Conservation (phyloP, 305 asterid genomes). For the Solanum aculeatissimum region DNA sequence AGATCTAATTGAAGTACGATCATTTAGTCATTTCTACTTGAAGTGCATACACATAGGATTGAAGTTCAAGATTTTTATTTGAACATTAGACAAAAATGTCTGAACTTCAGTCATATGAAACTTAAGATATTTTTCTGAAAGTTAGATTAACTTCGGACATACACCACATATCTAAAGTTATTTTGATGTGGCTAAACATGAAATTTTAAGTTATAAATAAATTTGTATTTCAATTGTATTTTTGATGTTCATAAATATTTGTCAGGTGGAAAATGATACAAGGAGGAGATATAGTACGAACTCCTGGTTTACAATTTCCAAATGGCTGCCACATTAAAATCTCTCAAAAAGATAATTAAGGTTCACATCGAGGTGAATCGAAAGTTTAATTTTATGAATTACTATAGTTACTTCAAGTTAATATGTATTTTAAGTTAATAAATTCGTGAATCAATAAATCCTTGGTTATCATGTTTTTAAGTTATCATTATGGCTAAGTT, state of each 20-base stretch:
- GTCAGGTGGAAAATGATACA: conserved; percentile 46
- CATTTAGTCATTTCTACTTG: not conserved
- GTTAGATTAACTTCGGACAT: too few relatives aligned
- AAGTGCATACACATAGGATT: not conserved
- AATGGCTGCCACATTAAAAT: conserved; percentile 52
- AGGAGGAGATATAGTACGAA: conserved; percentile 64
- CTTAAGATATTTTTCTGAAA: too few relatives aligned
- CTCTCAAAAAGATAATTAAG: conserved; percentile 12
- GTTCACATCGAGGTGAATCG: not conserved
- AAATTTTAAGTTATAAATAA: not conserved
- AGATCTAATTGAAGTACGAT: not conserved
- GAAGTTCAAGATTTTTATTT: not conserved
- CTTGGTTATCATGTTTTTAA: not conserved
- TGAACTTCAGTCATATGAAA: too few relatives aligned
- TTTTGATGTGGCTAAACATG: too few relatives aligned
- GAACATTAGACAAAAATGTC: not conserved
- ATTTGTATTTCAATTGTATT: not conserved
- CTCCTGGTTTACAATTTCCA: conserved; percentile 79
- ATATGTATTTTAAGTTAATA: not conserved
- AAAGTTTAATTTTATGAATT: not conserved
- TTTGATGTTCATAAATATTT: not conserved
- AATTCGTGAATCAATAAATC: not conserved
- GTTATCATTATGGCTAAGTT: not conserved
- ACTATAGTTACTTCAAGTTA: too few relatives aligned
- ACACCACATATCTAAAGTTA: too few relatives aligned